phyloP scores from a whole-genome alignment of 495 filamentous ascomycete genomes.

The Evernia prunastri region DNA sequence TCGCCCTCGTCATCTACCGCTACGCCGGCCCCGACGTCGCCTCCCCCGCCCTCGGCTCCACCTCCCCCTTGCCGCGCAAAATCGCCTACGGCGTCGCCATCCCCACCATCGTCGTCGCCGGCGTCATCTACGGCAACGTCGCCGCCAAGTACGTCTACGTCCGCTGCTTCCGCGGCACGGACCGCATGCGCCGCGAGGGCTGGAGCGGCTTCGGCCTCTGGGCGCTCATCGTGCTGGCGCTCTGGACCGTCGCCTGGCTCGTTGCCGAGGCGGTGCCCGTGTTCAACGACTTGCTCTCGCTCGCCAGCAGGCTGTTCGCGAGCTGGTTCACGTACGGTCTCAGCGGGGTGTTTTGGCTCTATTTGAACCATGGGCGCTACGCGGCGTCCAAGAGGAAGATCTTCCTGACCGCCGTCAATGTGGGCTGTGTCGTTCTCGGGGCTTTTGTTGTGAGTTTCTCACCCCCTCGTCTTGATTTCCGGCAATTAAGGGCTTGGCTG shows the following conservation, averaged over 20 bases:
- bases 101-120: constrained; percentile 54
- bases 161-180: constrained; percentile 50
- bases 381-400: constrained; percentile 32
- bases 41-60: constrained; percentile 63
- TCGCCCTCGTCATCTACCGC: constrained; percentile 53
- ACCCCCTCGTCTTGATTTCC: background rate
- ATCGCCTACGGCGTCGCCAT: constrained; percentile 74
- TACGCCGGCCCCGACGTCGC: constrained; percentile 63
- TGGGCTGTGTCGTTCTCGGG: constrained; percentile 32
- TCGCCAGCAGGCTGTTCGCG: constrained; percentile 34
- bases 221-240: constrained; percentile 48
- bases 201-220: constrained; percentile 47
- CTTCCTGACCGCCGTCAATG: constrained; percentile 33
- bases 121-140: constrained; percentile 66
- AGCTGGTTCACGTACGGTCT: constrained; percentile 44
- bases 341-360: constrained; percentile 41
- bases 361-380: constrained; percentile 34
- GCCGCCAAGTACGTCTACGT: constrained; percentile 60
- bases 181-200: constrained; percentile 54
- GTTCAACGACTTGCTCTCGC: constrained; percentile 57
- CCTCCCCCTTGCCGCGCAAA: constrained; percentile 55
- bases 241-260: constrained; percentile 64
- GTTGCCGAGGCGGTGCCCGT: constrained; percentile 67
- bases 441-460: constrained; percentile 33
- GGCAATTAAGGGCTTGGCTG: constrained; percentile 7